Evolutionary conservation across 768 basidiomycete genomes (phyloP).

Genomic region (Podaxis pistillaris): DNA sequence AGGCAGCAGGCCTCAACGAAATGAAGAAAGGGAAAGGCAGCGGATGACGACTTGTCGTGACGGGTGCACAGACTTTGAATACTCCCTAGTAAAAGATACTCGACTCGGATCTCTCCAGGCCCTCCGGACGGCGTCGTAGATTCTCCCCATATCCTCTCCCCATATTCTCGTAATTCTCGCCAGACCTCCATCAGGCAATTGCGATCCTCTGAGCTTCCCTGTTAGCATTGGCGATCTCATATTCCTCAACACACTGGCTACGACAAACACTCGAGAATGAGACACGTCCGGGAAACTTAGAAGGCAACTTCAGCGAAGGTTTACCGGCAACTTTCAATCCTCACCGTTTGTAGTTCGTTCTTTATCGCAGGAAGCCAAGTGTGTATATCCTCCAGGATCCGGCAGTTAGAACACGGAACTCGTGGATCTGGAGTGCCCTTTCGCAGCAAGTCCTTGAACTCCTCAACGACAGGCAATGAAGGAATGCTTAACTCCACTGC

Average conservation of each 20-base stretch:
- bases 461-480: neutral
- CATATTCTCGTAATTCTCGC: neutral
- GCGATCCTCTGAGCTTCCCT: neutral
- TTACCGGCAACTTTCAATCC: neutral
- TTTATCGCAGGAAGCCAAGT: neutral
- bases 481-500: neutral
- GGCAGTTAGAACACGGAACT: neutral
- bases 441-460: neutral
- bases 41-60: neutral
- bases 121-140: neutral
- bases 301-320: neutral
- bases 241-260: neutral
- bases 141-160: neutral
- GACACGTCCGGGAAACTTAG: neutral
- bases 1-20: neutral
- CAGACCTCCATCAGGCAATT: neutral
- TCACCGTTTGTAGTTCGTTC: neutral
- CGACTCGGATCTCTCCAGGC: neutral
- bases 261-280: neutral
- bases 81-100: neutral
- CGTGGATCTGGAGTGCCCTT: neutral
- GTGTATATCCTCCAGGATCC: neutral
- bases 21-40: neutral
- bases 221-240: neutral
- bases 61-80: neutral